phyloP scores from a whole-genome alignment of 2,329 filamentous ascomycete species.

The Cylindrodendrum hubeiense region DNA sequence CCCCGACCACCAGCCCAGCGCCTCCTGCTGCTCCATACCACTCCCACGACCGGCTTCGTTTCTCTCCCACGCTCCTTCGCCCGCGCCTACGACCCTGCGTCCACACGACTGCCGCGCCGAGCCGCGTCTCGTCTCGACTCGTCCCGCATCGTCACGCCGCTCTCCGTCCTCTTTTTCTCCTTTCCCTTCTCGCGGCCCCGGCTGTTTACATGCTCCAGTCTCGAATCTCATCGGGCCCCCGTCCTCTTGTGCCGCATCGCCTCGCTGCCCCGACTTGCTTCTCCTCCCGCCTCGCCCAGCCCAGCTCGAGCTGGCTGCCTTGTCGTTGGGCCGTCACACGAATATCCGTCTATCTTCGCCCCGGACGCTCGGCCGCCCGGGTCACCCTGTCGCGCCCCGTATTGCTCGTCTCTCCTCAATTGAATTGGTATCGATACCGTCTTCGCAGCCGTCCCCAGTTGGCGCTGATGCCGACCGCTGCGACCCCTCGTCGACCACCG shows the following conservation, averaged over 20 bases:
- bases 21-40: constrained; percentile 43
- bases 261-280: constrained; percentile 44
- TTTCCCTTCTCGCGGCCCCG: constrained; percentile 20
- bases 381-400: constrained; percentile 33
- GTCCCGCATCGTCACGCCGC: constrained; percentile 29
- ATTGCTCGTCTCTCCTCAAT: constrained; percentile 23
- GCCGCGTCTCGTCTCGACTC: constrained; percentile 39
- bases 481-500: constrained; percentile 48
- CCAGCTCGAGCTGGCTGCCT: constrained; percentile 39
- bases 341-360: constrained; percentile 38
- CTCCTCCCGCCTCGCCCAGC: constrained; percentile 35
- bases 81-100: constrained; percentile 26
- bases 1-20: constrained; percentile 38
- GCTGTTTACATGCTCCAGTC: constrained; percentile 40
- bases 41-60: constrained; percentile 46
- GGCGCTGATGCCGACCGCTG: constrained; percentile 55
- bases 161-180: constrained; percentile 30
- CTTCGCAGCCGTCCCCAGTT: constrained; percentile 36
- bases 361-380: constrained; percentile 32
- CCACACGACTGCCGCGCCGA: constrained; percentile 42
- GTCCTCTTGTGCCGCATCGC: constrained; percentile 44
- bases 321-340: constrained; percentile 45
- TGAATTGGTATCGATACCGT: constrained; percentile 47
- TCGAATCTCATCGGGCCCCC: constrained; percentile 37
- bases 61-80: constrained; percentile 46